Evolutionary conservation across 129 eudicot species (phyloP).

Genomic region (Helianthus annuus): DNA sequence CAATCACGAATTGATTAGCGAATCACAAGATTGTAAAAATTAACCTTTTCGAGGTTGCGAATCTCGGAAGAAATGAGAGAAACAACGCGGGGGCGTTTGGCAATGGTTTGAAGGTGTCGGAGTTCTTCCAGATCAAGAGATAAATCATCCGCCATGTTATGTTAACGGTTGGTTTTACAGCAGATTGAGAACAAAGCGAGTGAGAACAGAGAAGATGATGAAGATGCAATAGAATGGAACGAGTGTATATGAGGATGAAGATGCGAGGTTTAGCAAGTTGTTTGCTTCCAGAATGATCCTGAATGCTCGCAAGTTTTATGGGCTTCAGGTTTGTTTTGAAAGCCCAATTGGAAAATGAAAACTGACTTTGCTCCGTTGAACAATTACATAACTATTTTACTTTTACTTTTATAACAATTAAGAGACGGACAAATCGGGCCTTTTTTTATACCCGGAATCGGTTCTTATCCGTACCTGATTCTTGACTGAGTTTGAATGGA

Average conservation of each 20-base stretch:
- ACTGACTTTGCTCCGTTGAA: too few relatives aligned
- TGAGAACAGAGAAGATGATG: not conserved
- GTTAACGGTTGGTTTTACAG: not conserved
- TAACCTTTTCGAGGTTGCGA: slow-evolving; percentile 58
- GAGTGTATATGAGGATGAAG: not conserved
- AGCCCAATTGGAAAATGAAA: not conserved
- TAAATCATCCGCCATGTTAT: slow-evolving; percentile 69
- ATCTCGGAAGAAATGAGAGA: slow-evolving; percentile 72
- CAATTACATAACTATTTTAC: too few relatives aligned
- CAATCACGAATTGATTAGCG: not conserved
- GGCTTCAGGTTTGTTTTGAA: not conserved
- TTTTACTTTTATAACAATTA: too few relatives aligned
- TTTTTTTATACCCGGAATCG: too few relatives aligned
- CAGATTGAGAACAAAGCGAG: not conserved
- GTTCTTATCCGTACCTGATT: too few relatives aligned
- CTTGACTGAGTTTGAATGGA: too few relatives aligned
- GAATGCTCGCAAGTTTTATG: not conserved
- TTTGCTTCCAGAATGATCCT: slow-evolving; percentile 20
- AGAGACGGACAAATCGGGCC: too few relatives aligned
- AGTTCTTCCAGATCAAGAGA: slow-evolving; percentile 82
- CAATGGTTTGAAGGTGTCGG: slow-evolving; percentile 62
- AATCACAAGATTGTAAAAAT: not conserved
- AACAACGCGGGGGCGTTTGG: slow-evolving; percentile 78
- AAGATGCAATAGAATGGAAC: not conserved
- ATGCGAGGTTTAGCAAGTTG: slow-evolving; percentile 19